Evolutionary conservation across 2,329 filamentous ascomycete species (phyloP).

Genomic region (Botrytis paeoniae): DNA sequence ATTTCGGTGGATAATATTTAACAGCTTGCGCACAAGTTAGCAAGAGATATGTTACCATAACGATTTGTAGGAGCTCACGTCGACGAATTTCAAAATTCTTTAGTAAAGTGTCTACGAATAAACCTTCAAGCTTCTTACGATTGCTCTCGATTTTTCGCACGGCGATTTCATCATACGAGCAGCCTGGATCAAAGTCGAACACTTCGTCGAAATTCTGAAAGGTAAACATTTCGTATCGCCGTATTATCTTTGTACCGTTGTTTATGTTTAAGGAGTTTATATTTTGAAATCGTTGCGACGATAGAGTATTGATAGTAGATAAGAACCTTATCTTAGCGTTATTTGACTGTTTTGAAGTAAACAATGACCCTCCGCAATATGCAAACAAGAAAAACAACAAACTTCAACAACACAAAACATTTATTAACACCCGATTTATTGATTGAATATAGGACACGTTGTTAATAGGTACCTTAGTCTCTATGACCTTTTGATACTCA

Average conservation of each 20-base stretch:
- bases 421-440: background rate
- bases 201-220: constrained; percentile 66
- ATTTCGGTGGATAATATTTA: constrained; percentile 72
- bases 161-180: constrained; percentile 59
- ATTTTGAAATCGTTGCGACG: background rate
- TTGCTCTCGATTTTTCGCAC: constrained; percentile 62
- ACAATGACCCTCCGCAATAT: constrained; percentile 15
- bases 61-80: constrained; percentile 48
- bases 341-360: constrained; percentile 21
- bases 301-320: constrained; percentile 17
- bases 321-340: constrained; percentile 29
- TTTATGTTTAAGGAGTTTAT: constrained; percentile 9
- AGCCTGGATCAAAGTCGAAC: constrained; percentile 59
- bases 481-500: background rate
- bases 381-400: constrained; percentile 15
- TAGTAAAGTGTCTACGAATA: constrained; percentile 79
- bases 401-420: background rate
- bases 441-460: background rate
- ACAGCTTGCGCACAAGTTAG: constrained; percentile 42
- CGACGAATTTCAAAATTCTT: constrained; percentile 66
- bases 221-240: constrained; percentile 50
- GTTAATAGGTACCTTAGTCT: background rate
- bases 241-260: background rate
- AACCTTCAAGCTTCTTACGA: constrained; percentile 65
- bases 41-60: constrained; percentile 12